Evolutionary conservation across 2,329 filamentous ascomycete genomes (phyloP).

Genomic region (Pseudonectria foliicola): DNA sequence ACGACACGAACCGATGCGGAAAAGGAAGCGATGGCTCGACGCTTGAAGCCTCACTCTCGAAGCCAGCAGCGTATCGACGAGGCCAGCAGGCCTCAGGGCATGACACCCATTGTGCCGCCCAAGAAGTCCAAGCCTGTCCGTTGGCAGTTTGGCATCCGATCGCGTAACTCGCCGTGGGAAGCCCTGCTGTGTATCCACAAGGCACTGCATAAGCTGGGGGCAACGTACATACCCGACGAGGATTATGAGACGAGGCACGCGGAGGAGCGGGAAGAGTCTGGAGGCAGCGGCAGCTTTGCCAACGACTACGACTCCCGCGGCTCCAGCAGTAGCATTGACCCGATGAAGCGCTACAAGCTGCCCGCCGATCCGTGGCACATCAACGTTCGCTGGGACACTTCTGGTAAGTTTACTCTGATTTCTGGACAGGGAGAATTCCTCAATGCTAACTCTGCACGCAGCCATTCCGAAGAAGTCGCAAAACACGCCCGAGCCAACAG

Average conservation of each 20-base stretch:
- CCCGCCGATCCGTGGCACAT: constrained; percentile 95
- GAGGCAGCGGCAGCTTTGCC: constrained; percentile 34
- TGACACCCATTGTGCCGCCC: constrained; percentile 54
- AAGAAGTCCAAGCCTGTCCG: constrained; percentile 77
- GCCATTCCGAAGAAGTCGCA: constrained; percentile 19
- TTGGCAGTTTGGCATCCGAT: constrained; percentile 97
- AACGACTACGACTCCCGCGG: constrained; percentile 32
- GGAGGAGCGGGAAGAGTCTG: constrained; percentile 30
- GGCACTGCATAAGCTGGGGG: constrained; percentile 78
- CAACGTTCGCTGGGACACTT: constrained; percentile 78
- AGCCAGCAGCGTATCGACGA: constrained; percentile 64
- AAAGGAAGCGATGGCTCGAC: constrained; percentile 71
- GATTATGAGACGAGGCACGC: constrained; percentile 45
- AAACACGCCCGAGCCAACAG: constrained; percentile 4
- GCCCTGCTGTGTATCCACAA: constrained; percentile 94
- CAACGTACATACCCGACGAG: constrained; percentile 72
- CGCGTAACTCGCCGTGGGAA: constrained; percentile 87
- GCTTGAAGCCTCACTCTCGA: constrained; percentile 78
- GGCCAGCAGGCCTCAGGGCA: constrained; percentile 49
- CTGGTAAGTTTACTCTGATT: constrained; percentile 52
- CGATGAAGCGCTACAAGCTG: constrained; percentile 65
- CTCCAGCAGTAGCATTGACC: constrained; percentile 39
- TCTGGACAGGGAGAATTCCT: background rate
- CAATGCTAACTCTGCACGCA: constrained; percentile 27
- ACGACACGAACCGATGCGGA: constrained; percentile 59